Base-by-base conservation (phyloP, 2,329 filamentous ascomycete genomes). In the Trichoderma sp. region DNA sequence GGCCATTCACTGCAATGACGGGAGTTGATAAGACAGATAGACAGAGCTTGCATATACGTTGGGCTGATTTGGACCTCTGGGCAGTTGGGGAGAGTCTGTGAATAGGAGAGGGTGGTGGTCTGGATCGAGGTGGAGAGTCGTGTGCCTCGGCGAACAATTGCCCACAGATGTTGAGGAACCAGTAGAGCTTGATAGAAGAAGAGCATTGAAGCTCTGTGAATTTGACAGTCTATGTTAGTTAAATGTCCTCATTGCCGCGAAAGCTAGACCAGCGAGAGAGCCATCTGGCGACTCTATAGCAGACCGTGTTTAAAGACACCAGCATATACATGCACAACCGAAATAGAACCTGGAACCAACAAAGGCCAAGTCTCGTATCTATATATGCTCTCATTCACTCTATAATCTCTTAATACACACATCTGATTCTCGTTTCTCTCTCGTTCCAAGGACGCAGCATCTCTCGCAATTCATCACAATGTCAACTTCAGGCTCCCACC, bases 1-100 rank as follows among this genome's bases (percentile, higher is more conserved):
- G 34, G 52, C 52, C 14, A 64, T 64, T 64, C 61, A 64, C 52
- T 51, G 61, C 30, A 41, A 17, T 24, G 12, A 5, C 4, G 7
- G 1, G 21, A 24, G 21, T 24, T 24, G 21, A 24, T 15, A 26
- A 4, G 14, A 4, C 14, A 17, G 15, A 51, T 5, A 14, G 17
- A 19, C 15, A 44, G 17, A 44, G 10, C 1, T 14, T 4, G 5
- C 34, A 14, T 12, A 39, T 5, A 39, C 5, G 34, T 14, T 14
- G 34, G 34, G 12, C 14, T 14, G 3, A 39, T 39, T 12, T 5
- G 10, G 4, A 5, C 4, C 3, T 14, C 2, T 39, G 12, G 9
- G 34, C 10, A 14, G 34, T 39, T 10, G 34, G 34, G 14, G 10
- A 39, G 1, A 0, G 34, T 39, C 14, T 30, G 48, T 51, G 48